These are phyloP conservation scores for Phaeosphaeriaceae sp. DNA, from an alignment of 2,329 filamentous ascomycete genomes.

Conservation along the genomic window DNA sequence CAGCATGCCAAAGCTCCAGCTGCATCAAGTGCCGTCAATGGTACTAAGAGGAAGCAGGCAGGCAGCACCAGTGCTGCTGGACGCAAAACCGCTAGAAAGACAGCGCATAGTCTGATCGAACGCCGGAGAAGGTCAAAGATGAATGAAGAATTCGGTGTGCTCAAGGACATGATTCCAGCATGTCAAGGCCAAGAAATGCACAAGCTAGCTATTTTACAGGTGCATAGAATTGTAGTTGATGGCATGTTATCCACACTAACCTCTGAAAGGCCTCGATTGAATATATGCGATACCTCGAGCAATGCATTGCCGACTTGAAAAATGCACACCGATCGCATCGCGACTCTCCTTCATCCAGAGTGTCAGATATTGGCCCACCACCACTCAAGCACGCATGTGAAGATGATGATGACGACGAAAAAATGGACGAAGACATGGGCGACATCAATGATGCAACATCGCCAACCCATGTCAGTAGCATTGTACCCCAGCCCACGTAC, in stretches of 20 bases:
- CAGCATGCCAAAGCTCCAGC: conserved; percentile 28
- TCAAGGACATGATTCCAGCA: conserved; percentile 95
- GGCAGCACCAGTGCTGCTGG: conserved; percentile 78
- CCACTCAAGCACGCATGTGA: conserved; percentile 20
- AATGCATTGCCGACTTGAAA: conserved; percentile 83
- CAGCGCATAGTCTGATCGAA: conserved; percentile 94
- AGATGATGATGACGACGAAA: conserved; percentile 53
- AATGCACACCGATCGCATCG: conserved; percentile 36
- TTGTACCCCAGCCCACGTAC: conserved; percentile 23
- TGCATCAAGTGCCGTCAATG: conserved; percentile 32
- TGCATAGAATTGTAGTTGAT: conserved; percentile 47
- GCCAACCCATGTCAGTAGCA: conserved; percentile 27
- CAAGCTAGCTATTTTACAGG: conserved; percentile 93
- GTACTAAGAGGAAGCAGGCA: conserved; percentile 75
- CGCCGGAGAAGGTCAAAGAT: conserved; percentile 90
- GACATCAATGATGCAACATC: conserved; percentile 49
- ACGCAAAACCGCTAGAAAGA: conserved; percentile 94
- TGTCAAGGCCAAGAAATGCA: conserved; percentile 97
- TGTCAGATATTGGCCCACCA: conserved; percentile 34
- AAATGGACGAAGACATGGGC: conserved; percentile 57
- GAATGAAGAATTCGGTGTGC: conserved; percentile 95
- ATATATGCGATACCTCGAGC: conserved; percentile 91
- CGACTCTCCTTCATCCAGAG: conserved; percentile 31
- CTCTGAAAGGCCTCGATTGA: conserved; percentile 85
- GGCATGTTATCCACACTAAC: conserved; percentile 4